Conservation (phyloP, 441 rosid genomes). For the Breynia disticha region DNA sequence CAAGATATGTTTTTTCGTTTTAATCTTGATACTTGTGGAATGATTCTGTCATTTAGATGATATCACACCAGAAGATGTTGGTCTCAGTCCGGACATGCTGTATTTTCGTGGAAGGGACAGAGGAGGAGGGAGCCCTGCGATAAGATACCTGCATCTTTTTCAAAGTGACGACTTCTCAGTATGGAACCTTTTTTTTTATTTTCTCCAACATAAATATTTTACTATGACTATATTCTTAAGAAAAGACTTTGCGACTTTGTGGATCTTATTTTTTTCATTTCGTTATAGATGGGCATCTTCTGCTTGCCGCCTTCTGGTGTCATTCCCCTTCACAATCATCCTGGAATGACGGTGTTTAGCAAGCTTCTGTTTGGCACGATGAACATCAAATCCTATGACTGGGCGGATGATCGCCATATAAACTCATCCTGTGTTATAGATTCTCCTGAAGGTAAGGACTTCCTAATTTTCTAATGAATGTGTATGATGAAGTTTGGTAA, state of each 20-base stretch:
- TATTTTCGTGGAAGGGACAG: conserved; percentile 19
- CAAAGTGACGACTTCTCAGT: conserved; percentile 66
- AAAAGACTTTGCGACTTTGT: neutral
- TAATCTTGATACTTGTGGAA: conserved; percentile 7
- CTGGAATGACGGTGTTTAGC: conserved; percentile 93
- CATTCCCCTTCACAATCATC: conserved; percentile 92
- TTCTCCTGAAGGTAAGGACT: conserved; percentile 26
- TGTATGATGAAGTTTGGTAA: neutral
- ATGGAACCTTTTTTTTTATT: conserved; percentile 7
- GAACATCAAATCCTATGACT: conserved; percentile 93
- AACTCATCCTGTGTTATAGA: conserved; percentile 19
- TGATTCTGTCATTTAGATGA: conserved; percentile 31
- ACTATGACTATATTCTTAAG: too few relatives aligned
- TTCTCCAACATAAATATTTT: too few relatives aligned
- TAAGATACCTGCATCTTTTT: conserved; percentile 51
- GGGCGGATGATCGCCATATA: conserved; percentile 48
- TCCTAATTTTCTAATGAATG: neutral
- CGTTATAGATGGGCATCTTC: conserved; percentile 74
- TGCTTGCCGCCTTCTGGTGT: conserved; percentile 84
- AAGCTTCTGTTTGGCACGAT: conserved; percentile 80
- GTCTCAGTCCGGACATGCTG: conserved; percentile 43
- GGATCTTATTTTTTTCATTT: conserved; percentile 5
- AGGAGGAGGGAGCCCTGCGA: conserved; percentile 21
- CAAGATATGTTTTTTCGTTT: neutral
- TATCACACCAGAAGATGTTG: conserved; percentile 52